Evolutionary conservation across 2,329 filamentous ascomycete genomes (phyloP).

Genomic region (Apiospora arundinis): DNA sequence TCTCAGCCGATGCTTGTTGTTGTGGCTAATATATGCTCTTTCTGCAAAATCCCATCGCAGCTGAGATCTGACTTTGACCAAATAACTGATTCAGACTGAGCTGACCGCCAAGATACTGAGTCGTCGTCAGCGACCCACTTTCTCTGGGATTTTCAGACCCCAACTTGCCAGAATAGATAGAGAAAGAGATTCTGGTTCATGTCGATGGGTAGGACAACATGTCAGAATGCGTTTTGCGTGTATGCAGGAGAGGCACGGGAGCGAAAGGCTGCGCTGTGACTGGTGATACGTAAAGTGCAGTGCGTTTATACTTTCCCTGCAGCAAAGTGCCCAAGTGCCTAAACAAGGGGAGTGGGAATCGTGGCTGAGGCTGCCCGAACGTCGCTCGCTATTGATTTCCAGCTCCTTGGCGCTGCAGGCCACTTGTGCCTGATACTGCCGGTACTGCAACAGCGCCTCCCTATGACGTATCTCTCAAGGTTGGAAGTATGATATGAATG

Average conservation of each 20-base stretch:
- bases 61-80: background rate
- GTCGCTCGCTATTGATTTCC: background rate
- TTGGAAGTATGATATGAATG: too few relatives aligned
- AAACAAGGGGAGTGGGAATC: background rate
- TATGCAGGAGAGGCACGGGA: background rate
- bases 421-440: background rate
- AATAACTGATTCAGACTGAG: background rate
- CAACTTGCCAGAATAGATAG: background rate
- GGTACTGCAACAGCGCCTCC: background rate
- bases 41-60: background rate
- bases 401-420: background rate
- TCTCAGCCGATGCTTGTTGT: background rate
- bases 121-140: constrained; percentile 12
- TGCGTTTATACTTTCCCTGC: background rate
- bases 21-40: background rate
- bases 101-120: background rate
- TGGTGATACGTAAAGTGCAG: background rate
- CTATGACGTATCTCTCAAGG: background rate
- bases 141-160: background rate
- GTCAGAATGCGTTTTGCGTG: background rate
- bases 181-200: background rate
- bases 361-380: background rate
- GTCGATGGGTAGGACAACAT: background rate
- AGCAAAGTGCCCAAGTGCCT: background rate
- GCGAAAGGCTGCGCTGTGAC: background rate